phyloP scores from a whole-genome alignment of 306 rosid genomes.

The Citrullus colocynthis region DNA sequence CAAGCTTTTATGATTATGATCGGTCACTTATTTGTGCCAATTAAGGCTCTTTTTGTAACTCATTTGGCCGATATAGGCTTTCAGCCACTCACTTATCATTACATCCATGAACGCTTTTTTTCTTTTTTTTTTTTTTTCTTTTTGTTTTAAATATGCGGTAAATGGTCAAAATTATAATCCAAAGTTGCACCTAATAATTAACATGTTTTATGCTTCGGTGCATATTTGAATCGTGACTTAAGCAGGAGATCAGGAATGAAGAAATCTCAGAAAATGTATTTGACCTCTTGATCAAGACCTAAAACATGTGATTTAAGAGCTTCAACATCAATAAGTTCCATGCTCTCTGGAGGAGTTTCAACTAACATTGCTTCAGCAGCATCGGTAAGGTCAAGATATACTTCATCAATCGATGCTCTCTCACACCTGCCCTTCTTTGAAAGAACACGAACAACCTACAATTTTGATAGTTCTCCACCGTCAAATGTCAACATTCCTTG shows the following conservation, averaged over 20 bases:
- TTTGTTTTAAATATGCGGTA: too few species aligned
- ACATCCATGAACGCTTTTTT: too few species aligned
- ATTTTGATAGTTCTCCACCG: not conserved
- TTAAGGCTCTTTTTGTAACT: not conserved
- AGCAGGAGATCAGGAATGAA: not conserved
- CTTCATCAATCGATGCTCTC: constrained; percentile 98
- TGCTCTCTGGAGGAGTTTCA: constrained; percentile 53
- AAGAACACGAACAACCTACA: constrained; percentile 72
- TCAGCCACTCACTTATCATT: not conserved
- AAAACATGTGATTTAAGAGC: constrained; percentile 73
- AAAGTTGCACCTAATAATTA: not conserved
- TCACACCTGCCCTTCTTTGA: constrained; percentile 79
- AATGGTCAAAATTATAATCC: not conserved
- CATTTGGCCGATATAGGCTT: not conserved
- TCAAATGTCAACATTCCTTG: not conserved
- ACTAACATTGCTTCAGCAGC: constrained; percentile 69
- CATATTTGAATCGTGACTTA: not conserved
- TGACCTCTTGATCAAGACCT: constrained; percentile 59
- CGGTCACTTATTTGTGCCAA: not conserved
- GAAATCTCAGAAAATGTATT: constrained; percentile 11
- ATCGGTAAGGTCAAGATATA: constrained; percentile 79
- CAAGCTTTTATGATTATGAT: not conserved
- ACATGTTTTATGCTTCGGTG: not conserved
- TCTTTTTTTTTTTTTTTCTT: too few species aligned
- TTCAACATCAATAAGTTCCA: constrained; percentile 47